phyloP scores from a whole-genome alignment of 441 rosid genomes.

The Macaranga tanarius region DNA sequence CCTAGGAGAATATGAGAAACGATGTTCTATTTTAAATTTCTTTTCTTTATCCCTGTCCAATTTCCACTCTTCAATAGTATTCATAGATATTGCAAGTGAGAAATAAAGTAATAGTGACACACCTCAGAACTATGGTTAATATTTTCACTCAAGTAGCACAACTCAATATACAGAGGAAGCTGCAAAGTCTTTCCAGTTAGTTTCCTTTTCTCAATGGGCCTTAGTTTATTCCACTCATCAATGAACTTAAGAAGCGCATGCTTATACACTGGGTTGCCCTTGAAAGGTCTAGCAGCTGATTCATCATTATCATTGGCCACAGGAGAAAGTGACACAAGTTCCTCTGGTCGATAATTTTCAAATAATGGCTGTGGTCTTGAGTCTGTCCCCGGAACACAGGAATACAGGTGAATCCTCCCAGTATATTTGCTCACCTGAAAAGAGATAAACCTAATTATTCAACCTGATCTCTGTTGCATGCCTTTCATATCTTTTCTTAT shows the following conservation, averaged over 20 bases:
- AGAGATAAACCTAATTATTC: slow-evolving; percentile 21
- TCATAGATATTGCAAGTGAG: not conserved
- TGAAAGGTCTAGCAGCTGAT: slow-evolving; percentile 31
- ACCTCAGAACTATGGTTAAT: slow-evolving; percentile 65
- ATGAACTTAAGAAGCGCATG: slow-evolving; percentile 57
- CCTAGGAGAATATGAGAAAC: not conserved
- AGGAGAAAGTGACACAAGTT: slow-evolving; percentile 47
- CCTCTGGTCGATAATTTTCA: slow-evolving; percentile 82
- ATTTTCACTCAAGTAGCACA: slow-evolving; percentile 84
- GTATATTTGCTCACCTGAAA: slow-evolving; percentile 87
- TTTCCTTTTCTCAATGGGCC: slow-evolving; percentile 78
- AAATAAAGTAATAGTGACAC: slow-evolving; percentile 24
- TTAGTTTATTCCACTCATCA: slow-evolving; percentile 71
- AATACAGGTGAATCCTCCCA: slow-evolving; percentile 87
- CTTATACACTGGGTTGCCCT: slow-evolving; percentile 39
- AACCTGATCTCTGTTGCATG: not conserved
- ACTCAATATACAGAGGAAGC: slow-evolving; percentile 77
- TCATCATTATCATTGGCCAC: slow-evolving; percentile 32
- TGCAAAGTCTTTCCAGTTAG: slow-evolving; percentile 85
- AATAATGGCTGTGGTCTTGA: slow-evolving; percentile 78
- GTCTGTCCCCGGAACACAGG: slow-evolving; percentile 68
- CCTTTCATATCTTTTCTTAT: not conserved
- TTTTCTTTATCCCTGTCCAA: not conserved
- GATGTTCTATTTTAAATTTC: not conserved
- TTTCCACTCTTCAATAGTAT: not conserved